Conservation (phyloP, 1,139 yeast species). For the Zhuliangozyma parablackwelliae region DNA sequence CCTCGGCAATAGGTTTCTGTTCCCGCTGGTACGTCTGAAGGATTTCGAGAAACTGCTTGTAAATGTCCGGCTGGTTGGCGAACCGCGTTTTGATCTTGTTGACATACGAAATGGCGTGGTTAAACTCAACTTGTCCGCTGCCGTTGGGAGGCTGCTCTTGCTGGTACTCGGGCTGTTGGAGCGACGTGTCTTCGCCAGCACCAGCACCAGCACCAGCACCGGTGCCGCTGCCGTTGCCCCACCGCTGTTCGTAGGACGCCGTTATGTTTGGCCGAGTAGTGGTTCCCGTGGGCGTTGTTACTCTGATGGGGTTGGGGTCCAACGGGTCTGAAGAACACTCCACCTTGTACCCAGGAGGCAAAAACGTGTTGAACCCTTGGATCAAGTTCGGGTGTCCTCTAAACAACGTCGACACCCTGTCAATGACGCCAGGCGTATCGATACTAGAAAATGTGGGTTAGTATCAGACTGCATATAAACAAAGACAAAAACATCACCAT, state of each 20-base stretch:
- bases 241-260: constrained; percentile 17
- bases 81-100: constrained; percentile 93
- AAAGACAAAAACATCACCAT: not conserved
- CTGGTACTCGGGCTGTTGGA: constrained; percentile 1
- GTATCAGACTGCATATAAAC: not conserved
- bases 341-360: constrained; percentile 94
- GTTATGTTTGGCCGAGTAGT: constrained; percentile 60
- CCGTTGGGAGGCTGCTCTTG: constrained; percentile 19
- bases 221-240: constrained; percentile 19
- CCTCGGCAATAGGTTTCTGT: constrained; percentile 91
- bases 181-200: too few species aligned
- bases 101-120: constrained; percentile 94
- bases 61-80: constrained; percentile 91
- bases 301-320: constrained; percentile 89
- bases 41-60: constrained; percentile 90
- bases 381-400: constrained; percentile 90
- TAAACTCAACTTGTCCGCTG: constrained; percentile 90
- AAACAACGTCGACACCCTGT: constrained; percentile 84
- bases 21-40: constrained; percentile 95
- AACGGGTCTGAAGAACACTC: constrained; percentile 87
- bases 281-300: constrained; percentile 93
- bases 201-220: constrained; percentile 4
- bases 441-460: constrained; percentile 40
- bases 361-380: constrained; percentile 94
- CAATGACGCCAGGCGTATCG: constrained; percentile 98